Evolutionary conservation across 164 flowering plant genomes (phyloP), one percentile per base, ranked within the genome.

Genomic region (Platanus orientalis): DNA sequence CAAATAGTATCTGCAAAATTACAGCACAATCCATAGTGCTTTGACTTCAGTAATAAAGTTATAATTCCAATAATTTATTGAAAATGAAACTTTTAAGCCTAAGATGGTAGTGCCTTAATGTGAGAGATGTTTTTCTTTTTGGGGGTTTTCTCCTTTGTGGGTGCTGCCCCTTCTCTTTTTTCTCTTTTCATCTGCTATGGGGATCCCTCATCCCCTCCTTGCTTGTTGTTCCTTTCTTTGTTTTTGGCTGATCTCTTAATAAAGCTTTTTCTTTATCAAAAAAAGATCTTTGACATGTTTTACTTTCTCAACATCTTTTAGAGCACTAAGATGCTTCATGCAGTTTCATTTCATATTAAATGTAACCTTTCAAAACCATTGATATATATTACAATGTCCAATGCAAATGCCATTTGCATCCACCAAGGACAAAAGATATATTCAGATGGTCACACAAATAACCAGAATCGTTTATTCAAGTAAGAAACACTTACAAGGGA

Each of bases 1-100:
- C 63, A 92, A 49, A 77, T 83, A 89, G 75, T 84, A 89, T 57
- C 97, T 92, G 89, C 79, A 78, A 64, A 67, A 71, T 0, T 48
- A 68, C 2, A 57, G 58, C 0, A 39, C 53, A 54, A 44, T 51
- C 66, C n/a, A 58, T 34, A 59, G 52, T 24, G 45, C n/a, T n/a
- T 58, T 26, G 12, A 55, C 55, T 14, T 19, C 3, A 40, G 19
- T 27, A 53, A 52, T 4, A 58, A 47, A 39, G 49, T 25, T 23
- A 3, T 24, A 16, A 24, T 17, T 7, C 47, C 48, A 50, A 48
- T 25, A 28, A 51, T 21, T 24, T 20, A 6, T 48, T 27, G 30
- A 30, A 32, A 9, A 39, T n/a, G 23, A n/a, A 58, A 17, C 12
- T 28, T 25, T 19, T 23, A 58, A 58, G n/a, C n/a, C n/a, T n/a